Percentiles rank a stretch among this genome's conserved stretches.
Evolutionary conservation across 1,139 yeast species (phyloP).

Genomic region (Arxiozyma bovina): DNA sequence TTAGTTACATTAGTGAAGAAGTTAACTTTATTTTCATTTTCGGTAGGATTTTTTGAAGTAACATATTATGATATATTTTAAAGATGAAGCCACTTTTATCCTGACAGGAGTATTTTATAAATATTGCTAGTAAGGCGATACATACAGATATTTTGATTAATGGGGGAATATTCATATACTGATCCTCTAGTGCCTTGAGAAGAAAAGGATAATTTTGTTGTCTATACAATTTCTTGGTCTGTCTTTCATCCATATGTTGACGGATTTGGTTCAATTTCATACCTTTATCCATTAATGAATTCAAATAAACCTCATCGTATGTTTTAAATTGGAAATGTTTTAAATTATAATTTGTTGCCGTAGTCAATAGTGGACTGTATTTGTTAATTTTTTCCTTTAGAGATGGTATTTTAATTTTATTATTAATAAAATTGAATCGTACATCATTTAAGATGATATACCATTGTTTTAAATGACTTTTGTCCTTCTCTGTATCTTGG

Average conservation of each 20-base stretch:
- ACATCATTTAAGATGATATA: neutral
- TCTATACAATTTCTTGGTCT: neutral
- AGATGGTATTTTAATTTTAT: neutral
- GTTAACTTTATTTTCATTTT: neutral
- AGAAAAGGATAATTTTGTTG: slow-evolving; percentile 1
- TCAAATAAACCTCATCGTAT: slow-evolving; percentile 7
- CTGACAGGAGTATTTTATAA: neutral
- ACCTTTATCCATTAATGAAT: slow-evolving; percentile 12
- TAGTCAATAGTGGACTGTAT: slow-evolving; percentile 22
- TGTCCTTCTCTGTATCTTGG: neutral
- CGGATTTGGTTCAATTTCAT: slow-evolving; percentile 8
- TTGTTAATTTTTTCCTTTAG: slow-evolving; percentile 13
- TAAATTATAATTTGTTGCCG: slow-evolving; percentile 8
- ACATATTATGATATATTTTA: neutral
- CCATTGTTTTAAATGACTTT: neutral
- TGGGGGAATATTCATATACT: neutral
- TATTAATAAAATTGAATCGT: neutral
- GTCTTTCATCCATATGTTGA: slow-evolving; percentile 1
- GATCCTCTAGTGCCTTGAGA: neutral
- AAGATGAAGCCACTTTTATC: neutral
- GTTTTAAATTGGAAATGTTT: neutral
- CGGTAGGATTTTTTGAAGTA: neutral
- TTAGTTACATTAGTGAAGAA: neutral
- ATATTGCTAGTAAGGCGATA: neutral
- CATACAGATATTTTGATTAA: neutral